Evolutionary conservation across 257 asterid species (phyloP).

Genomic region (Solanum verrucosum): DNA sequence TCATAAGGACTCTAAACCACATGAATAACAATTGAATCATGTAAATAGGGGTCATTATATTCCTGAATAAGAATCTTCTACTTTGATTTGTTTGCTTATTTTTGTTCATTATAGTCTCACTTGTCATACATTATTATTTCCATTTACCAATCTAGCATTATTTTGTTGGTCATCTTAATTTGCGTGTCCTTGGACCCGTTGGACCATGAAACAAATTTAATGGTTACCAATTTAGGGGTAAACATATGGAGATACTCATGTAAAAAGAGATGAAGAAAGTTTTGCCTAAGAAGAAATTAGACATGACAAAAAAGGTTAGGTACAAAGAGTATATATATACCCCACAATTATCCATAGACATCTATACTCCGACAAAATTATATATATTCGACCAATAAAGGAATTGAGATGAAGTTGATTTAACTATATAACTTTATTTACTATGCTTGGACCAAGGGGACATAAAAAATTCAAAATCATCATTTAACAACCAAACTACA

Average conservation of each 20-base stretch:
- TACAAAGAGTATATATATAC: background rate
- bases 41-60: background rate
- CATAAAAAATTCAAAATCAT: constrained; percentile 1
- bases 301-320: background rate
- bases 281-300: background rate
- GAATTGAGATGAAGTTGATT: background rate
- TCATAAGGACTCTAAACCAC: background rate
- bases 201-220: background rate
- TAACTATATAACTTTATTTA: constrained; percentile 1
- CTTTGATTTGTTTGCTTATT: background rate
- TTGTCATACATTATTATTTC: background rate
- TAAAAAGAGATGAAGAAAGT: background rate
- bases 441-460: constrained; percentile 10
- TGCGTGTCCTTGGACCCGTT: background rate
- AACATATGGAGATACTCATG: background rate
- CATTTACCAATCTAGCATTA: background rate
- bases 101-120: background rate
- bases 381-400: background rate
- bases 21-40: background rate
- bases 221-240: background rate
- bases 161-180: background rate
- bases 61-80: background rate
- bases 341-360: background rate
- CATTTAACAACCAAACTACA: background rate
- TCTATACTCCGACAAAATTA: background rate